A percentile compares a stretch with the other conserved stretches of the same genome.
Conservation (phyloP, 202 grass and related monocot genomes). For the Tripidium arundinaceum region DNA sequence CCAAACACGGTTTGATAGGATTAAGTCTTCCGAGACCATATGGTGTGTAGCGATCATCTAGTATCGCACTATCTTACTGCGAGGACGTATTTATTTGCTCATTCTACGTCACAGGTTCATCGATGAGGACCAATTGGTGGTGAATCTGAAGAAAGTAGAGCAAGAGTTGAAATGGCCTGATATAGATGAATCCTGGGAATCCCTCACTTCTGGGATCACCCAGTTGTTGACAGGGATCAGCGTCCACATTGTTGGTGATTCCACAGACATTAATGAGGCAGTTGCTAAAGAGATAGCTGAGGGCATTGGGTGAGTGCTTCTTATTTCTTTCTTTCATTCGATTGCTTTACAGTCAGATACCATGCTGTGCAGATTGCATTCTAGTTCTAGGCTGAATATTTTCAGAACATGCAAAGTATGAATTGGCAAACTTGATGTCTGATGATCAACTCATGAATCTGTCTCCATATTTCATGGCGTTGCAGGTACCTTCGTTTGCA, state of each 20-base stretch:
- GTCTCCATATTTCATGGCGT: not conserved
- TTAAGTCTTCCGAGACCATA: conserved; percentile 93
- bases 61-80: not conserved
- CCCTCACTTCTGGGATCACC: conserved; percentile 64
- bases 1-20: conserved; percentile 60
- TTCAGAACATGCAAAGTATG: not conserved
- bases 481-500: conserved; percentile 79
- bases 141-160: conserved; percentile 87
- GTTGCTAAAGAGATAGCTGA: conserved; percentile 75
- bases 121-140: conserved; percentile 83
- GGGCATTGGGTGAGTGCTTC: conserved; percentile 64
- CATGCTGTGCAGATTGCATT: not conserved
- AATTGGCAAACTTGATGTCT: not conserved
- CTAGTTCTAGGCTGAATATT: not conserved
- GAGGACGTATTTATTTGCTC: not conserved
- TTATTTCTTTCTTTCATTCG: not conserved
- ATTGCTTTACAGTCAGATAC: not conserved
- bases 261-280: conserved; percentile 69
- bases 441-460: not conserved
- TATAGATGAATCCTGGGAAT: conserved; percentile 88
- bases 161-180: conserved; percentile 87
- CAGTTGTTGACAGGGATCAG: conserved; percentile 82
- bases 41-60: conserved; percentile 42
- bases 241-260: conserved; percentile 73
- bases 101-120: conserved; percentile 58